Conservation (phyloP, 805 yeast genomes). For the Sugiyamaella marilandica region DNA sequence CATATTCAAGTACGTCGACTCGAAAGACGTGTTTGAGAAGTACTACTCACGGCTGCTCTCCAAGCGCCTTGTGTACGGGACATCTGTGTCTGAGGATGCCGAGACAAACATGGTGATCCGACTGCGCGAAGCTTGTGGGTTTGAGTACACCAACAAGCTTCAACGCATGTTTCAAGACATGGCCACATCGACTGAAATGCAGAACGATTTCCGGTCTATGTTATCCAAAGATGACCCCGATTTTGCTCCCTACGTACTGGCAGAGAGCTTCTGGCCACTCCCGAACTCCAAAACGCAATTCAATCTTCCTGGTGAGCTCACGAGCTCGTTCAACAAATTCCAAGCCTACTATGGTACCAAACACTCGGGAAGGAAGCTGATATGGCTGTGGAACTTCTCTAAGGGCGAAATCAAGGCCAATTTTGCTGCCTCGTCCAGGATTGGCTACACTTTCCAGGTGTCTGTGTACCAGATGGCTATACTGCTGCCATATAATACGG, state of each 20-base stretch:
- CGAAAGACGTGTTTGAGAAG: conserved; percentile 92
- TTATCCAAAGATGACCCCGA: conserved; percentile 42
- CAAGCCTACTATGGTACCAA: conserved; percentile 63
- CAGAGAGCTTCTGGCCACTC: conserved; percentile 88
- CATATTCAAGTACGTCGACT: conserved; percentile 81
- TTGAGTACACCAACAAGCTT: conserved; percentile 89
- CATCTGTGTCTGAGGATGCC: conserved; percentile 76
- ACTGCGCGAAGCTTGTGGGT: conserved; percentile 81
- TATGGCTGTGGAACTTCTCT: conserved; percentile 95
- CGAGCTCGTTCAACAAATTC: conserved; percentile 60
- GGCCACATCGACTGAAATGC: conserved; percentile 74
- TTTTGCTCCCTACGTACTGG: conserved; percentile 72
- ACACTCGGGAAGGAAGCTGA: conserved; percentile 82
- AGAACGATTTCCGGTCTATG: conserved; percentile 48
- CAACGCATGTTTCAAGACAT: conserved; percentile 96
- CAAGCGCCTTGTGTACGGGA: conserved; percentile 79
- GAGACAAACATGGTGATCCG: conserved; percentile 83
- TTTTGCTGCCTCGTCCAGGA: conserved; percentile 72
- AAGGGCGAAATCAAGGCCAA: conserved; percentile 89
- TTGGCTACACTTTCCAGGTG: conserved; percentile 53
- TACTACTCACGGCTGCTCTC: conserved; percentile 87
- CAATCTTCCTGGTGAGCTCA: conserved; percentile 63
- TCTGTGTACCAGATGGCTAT: conserved; percentile 86
- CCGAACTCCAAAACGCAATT: conserved; percentile 45
- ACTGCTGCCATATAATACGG: conserved; percentile 73